phyloP scores from a whole-genome alignment of 148 eudicot species.

The Hydrangea macrophylla region DNA sequence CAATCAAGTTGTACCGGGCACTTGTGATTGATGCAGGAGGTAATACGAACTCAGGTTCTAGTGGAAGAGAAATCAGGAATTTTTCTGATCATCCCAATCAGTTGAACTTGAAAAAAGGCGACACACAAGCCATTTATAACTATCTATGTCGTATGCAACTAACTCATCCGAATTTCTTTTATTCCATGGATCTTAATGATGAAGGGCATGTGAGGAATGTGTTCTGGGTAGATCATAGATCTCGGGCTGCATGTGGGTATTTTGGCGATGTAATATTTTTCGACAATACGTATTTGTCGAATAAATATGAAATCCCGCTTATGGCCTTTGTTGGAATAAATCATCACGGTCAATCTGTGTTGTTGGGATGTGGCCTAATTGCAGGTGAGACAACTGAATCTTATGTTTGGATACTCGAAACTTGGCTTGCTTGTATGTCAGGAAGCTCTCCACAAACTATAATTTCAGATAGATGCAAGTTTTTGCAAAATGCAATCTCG shows the following conservation, averaged over 20 bases:
- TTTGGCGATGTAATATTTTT: conserved; percentile 68
- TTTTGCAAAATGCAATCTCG: conserved; percentile 46
- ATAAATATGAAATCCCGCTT: conserved; percentile 63
- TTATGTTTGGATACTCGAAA: conserved; percentile 61
- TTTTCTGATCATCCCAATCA: conserved; percentile 32
- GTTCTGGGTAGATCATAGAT: conserved; percentile 77
- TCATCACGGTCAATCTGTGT: conserved; percentile 67
- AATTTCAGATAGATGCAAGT: conserved; percentile 58
- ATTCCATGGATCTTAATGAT: conserved; percentile 61
- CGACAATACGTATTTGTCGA: conserved; percentile 56
- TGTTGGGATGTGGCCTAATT: conserved; percentile 72
- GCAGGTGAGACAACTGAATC: conserved; percentile 54
- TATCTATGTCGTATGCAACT: conserved; percentile 74
- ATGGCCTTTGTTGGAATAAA: conserved; percentile 71
- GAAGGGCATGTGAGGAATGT: conserved; percentile 57
- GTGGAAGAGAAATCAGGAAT: conserved; percentile 31
- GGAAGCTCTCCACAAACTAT: conserved; percentile 61
- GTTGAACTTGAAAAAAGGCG: conserved; percentile 65
- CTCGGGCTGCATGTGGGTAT: conserved; percentile 56
- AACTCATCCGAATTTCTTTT: conserved; percentile 71
- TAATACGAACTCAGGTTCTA: conserved; percentile 28
- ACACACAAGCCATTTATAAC: conserved; percentile 61
- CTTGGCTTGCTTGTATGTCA: conserved; percentile 53
- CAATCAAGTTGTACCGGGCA: conserved; percentile 58
- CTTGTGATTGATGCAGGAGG: conserved; percentile 57